Evolutionary conservation across 2,329 filamentous ascomycete genomes (phyloP).

Genomic region (Colletotrichum sublineola): DNA sequence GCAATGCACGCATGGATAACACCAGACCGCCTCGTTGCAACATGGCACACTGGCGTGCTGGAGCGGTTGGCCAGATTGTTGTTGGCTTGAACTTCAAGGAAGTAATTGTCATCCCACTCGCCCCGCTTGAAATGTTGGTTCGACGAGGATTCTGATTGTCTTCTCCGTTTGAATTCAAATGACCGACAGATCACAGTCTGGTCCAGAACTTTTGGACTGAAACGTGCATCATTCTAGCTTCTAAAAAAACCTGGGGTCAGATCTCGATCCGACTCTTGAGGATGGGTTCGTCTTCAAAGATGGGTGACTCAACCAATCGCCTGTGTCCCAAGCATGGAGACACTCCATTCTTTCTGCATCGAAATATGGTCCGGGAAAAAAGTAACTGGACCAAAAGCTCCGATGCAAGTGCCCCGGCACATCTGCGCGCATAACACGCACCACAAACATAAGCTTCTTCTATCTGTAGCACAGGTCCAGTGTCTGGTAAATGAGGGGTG

Average conservation of each 20-base stretch:
- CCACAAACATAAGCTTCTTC: neutral
- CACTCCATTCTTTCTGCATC: neutral
- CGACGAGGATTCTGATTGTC: neutral
- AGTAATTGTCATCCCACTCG: neutral
- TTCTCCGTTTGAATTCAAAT: neutral
- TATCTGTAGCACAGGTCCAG: neutral
- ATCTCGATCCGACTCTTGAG: constrained; percentile 6
- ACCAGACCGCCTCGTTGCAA: neutral
- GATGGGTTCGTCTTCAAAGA: constrained; percentile 15
- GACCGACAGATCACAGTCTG: neutral
- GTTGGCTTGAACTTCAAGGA: neutral
- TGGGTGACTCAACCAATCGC: neutral
- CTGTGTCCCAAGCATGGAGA: neutral
- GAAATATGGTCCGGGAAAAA: neutral
- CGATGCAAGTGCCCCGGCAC: neutral
- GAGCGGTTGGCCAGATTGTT: constrained; percentile 6
- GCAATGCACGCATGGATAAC: constrained; percentile 13
- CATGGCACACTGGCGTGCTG: constrained; percentile 32
- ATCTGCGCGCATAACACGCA: neutral
- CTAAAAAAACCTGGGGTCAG: neutral
- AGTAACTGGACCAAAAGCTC: neutral
- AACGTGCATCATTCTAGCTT: neutral
- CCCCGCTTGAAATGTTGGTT: neutral
- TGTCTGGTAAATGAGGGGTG: constrained; percentile 9
- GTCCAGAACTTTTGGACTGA: neutral